Base-by-base conservation (phyloP, 495 filamentous ascomycete genomes). In the Thermochaetoides thermophila region DNA sequence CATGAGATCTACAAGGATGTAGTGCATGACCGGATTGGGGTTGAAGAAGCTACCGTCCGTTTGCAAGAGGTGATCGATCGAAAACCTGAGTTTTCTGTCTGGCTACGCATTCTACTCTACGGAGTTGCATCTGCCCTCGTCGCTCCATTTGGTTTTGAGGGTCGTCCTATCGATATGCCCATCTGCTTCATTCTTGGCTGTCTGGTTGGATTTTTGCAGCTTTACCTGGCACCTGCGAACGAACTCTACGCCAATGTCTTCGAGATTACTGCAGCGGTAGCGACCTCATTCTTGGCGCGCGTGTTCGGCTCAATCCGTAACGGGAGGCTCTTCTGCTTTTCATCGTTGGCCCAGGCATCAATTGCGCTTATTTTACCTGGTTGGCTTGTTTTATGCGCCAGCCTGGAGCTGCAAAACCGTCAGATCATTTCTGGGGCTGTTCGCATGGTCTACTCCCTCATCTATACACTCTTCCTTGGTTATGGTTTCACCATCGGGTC, bases 401-500 rank as follows among this genome's bases (percentile, higher is more conserved):
- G 74, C 29, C 67, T 96, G 18, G 87, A 96, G 52, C 71, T 96
- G 0, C 87, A 95, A 52, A 87, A 80, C 7, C 69, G 72, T 32
- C 78, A 76, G 38, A 76, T 96, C 30, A 78, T 95, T 4, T 84
- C 87, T 12, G 87, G 87, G 2, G 86, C 82, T 5, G 81, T 94
- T 8, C 81, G 87, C 29, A 86, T 95, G 78, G 83, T 96, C 5
- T 94, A 95, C 42, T 84, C 87, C 6, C 79, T 95, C 34, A 87
- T 95, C 19, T 95, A 95, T 55, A 87, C 86, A 1, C 65, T 95
- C 2, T 92, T 95, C 55, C 76, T 96, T 6, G 87, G 87, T n/a
- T 95, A 87, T 45, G 89, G 87, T 5, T 93, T 96, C 44, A 95
- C 89, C 4, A 82, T 96, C 22, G 87, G 87, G 17, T 87, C 87